A percentile compares a stretch with the other conserved stretches of the same genome.
Evolutionary conservation across 2,329 filamentous ascomycete genomes (phyloP).

Genomic region (Teratosphaeria viscida): DNA sequence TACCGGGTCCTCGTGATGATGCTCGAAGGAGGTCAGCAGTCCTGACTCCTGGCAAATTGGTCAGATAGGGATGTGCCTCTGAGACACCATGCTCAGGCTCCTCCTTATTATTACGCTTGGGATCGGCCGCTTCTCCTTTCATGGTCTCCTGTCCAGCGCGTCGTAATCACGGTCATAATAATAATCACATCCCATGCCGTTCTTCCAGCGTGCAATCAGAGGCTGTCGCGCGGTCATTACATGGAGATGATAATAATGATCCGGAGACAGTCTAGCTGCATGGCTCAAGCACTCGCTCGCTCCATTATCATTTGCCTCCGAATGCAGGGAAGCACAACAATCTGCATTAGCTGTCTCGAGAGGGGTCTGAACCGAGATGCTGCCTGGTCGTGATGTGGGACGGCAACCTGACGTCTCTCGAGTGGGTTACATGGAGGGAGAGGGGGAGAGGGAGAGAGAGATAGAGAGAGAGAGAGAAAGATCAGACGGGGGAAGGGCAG

Average conservation of each 20-base stretch:
- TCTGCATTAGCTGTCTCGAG: neutral
- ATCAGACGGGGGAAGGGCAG: neutral
- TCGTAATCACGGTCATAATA: neutral
- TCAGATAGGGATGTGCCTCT: neutral
- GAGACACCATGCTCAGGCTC: neutral
- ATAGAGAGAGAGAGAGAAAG: neutral
- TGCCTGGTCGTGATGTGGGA: neutral
- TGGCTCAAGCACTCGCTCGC: neutral
- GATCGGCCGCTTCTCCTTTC: neutral
- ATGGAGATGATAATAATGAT: neutral
- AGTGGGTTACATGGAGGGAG: too few species aligned
- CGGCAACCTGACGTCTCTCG: neutral
- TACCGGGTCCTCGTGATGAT: neutral
- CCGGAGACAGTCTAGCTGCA: neutral
- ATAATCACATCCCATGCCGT: neutral
- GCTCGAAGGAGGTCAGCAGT: neutral
- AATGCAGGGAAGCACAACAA: neutral
- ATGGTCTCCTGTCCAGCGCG: neutral
- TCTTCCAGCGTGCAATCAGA: neutral
- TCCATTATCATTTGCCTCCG: neutral
- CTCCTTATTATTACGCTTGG: neutral
- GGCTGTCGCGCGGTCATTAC: neutral
- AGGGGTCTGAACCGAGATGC: neutral
- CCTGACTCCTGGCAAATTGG: neutral
- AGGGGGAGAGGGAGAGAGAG: too few species aligned